Conservation (phyloP, 768 basidiomycete species). For the Pisolithus tinctorius region DNA sequence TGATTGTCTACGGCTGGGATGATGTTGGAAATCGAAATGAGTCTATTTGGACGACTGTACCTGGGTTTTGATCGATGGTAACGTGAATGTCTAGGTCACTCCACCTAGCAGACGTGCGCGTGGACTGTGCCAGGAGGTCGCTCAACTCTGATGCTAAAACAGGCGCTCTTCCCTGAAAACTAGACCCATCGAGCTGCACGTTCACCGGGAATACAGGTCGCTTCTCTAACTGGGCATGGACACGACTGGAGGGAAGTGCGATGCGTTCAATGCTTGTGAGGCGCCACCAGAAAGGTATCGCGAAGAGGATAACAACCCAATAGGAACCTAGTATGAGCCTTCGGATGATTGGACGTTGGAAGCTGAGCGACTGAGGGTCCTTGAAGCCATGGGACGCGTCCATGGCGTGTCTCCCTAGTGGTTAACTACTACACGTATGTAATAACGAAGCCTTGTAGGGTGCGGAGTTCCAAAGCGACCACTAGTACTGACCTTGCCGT, state of each 20-base stretch:
- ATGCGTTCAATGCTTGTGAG: constrained; percentile 86
- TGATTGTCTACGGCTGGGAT: constrained; percentile 11
- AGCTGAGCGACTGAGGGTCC: constrained; percentile 47
- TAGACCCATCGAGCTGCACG: constrained; percentile 33
- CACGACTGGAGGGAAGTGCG: constrained; percentile 57
- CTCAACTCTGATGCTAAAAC: constrained; percentile 25
- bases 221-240: constrained; percentile 44
- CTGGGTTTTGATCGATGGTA: constrained; percentile 17
- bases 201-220: constrained; percentile 37
- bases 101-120: constrained; percentile 29
- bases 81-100: constrained; percentile 37
- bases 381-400: constrained; percentile 20
- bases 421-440: constrained; percentile 3
- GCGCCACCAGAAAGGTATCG: constrained; percentile 89
- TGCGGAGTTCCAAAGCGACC: constrained; percentile 30
- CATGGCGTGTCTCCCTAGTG: constrained; percentile 13
- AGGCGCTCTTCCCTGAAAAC: constrained; percentile 6
- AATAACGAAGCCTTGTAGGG: constrained; percentile 5
- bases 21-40: constrained; percentile 1
- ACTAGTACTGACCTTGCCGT: background rate
- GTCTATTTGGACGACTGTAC: constrained; percentile 25
- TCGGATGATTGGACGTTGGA: constrained; percentile 44
- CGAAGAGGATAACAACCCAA: constrained; percentile 69
- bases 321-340: constrained; percentile 66
- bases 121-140: constrained; percentile 10